Base-by-base conservation (phyloP, 371 early-diverging fungal species). In the Funneliformis caledonium region DNA sequence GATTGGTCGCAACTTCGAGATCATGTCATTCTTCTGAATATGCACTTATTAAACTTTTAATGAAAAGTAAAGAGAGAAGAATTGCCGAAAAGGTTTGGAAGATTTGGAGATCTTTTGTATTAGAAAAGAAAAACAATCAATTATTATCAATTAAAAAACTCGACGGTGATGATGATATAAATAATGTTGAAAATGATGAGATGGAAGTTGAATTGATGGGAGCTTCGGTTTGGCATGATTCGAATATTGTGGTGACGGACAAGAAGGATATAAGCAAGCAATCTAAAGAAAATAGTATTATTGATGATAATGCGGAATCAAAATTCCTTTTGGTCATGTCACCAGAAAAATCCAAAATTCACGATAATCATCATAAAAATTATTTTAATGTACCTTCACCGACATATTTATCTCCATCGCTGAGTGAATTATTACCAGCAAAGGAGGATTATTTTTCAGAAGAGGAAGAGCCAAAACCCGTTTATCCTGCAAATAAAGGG, bases 51-150 rank as follows among this genome's bases (percentile, higher is more conserved):
- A 79, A 19, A 14, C 26, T 79, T 16, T 79, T 79, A 33, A 50
- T 79, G 59, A 70, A 43, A 70, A 79, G 77, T 33, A 61, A 45
- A 65, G 43, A 45, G 14, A 42, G 50, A n/a, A 76, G 76, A 43
- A 76, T 76, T 26, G 62, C 62, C 0, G 47, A 76, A 61, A 76
- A 76, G 7, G 62, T 61, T 76, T 76, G 76, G 76, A 43, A 14
- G 16, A 12, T 26, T n/a, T 76, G 76, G 76, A 76, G 76, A 61
- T 60, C 59, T 19, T 76, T 76, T 59, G 60, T 76, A 37, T 76
- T 76, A 4, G 76, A 76, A 61, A 76, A 76, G 22, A 76, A 61
- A 62, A 48, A 22, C 4, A 76, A 10, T 45, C 76, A 76, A 5
- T 5, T 19, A 37, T n/a, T 56, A 26, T 9, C 9, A 45, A 76